Evolutionary conservation across 257 asterid genomes (phyloP).

Genomic region (Solanum peruvianum): DNA sequence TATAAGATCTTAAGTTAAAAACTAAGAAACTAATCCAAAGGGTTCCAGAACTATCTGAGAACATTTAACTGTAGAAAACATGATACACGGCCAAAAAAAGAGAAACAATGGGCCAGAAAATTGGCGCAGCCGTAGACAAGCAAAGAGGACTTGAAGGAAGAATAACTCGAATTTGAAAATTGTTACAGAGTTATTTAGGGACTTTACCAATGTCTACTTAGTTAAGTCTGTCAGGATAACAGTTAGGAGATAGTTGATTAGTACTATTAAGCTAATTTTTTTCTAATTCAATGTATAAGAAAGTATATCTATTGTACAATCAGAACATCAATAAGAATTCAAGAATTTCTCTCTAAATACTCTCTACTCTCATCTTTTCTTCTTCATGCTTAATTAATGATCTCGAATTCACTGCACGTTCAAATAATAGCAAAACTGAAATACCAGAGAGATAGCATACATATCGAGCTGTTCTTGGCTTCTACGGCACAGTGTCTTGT

Average conservation of each 20-base stretch:
- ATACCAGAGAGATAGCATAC: slow-evolving; percentile 13
- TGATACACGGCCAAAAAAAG: neutral
- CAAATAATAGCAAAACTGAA: no score
- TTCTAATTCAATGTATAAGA: neutral
- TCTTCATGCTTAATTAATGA: no score
- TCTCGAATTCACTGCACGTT: no score
- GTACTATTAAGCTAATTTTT: neutral
- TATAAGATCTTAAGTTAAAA: neutral
- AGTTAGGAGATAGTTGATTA: neutral
- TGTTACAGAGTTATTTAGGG: neutral
- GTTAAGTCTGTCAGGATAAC: neutral
- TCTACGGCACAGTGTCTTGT: slow-evolving; percentile 11
- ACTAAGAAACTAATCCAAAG: neutral
- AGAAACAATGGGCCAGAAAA: neutral
- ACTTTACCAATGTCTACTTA: neutral
- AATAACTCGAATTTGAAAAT: neutral
- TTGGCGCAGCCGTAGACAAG: neutral
- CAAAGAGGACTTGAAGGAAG: neutral
- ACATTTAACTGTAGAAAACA: neutral
- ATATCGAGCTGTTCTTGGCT: slow-evolving; percentile 65
- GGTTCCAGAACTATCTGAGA: neutral
- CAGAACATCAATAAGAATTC: no score
- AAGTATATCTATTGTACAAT: neutral
- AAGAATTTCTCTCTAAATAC: no score
- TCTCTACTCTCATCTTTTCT: no score